These are phyloP conservation scores for Sutorius australiensis DNA, from an alignment of 768 basidiomycete genomes.

Conservation along the genomic window DNA sequence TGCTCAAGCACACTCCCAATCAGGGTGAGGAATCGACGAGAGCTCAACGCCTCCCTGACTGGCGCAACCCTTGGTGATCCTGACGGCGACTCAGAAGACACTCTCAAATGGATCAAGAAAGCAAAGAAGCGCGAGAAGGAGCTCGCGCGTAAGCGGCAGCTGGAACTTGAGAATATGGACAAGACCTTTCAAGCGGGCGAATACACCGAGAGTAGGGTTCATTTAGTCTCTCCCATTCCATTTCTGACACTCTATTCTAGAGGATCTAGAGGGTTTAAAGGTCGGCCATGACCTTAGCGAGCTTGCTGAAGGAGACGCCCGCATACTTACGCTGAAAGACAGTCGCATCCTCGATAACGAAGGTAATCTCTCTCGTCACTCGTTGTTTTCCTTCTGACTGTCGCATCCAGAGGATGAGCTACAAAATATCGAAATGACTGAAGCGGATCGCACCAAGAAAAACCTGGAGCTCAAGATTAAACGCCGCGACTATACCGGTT, in stretches of 20 bases:
- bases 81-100: conserved; percentile 72
- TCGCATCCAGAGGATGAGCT: conserved; percentile 83
- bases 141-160: conserved; percentile 74
- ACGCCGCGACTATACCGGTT: conserved; percentile 86
- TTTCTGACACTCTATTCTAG: conserved; percentile 36
- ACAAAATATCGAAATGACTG: conserved; percentile 93
- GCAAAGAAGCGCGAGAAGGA: conserved; percentile 90
- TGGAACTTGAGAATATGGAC: conserved; percentile 84
- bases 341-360: conserved; percentile 93
- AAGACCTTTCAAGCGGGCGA: conserved; percentile 64
- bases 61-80: conserved; percentile 89
- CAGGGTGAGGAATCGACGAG: conserved; percentile 91
- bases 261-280: conserved; percentile 90
- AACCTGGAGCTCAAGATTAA: conserved; percentile 84
- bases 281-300: conserved; percentile 93
- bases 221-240: neutral
- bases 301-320: conserved; percentile 90
- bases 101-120: conserved; percentile 87
- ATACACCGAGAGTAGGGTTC: conserved; percentile 79
- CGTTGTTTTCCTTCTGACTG: neutral
- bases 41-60: conserved; percentile 88
- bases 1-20: conserved; percentile 43
- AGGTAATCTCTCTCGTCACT: conserved; percentile 44
- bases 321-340: conserved; percentile 96
- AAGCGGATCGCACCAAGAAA: conserved; percentile 76